Conservation (phyloP, 345 rosid species). For the Citrus glauca region DNA sequence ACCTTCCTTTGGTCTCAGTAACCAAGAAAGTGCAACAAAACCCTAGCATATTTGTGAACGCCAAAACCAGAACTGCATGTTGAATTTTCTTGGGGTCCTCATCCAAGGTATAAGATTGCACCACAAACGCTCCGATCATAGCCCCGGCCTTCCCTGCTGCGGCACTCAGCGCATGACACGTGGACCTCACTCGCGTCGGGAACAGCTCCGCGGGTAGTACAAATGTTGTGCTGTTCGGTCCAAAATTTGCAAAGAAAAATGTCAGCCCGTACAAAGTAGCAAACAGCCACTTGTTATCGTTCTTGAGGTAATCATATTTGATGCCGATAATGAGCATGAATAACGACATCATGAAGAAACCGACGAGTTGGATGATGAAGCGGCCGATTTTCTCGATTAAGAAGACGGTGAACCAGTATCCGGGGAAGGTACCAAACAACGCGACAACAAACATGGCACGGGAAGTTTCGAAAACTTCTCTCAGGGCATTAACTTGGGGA, state of each 20-base stretch:
- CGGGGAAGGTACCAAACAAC: conserved; percentile 48
- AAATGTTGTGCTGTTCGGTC: conserved; percentile 56
- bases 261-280: conserved; percentile 37
- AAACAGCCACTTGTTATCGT: conserved; percentile 25
- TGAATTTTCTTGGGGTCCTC: conserved; percentile 7
- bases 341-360: conserved; percentile 57
- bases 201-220: conserved; percentile 60
- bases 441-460: conserved; percentile 52
- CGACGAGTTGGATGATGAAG: conserved; percentile 40
- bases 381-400: conserved; percentile 49
- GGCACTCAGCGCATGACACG: conserved; percentile 56
- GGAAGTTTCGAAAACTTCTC: conserved; percentile 41
- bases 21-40: conserved; percentile 50
- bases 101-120: conserved; percentile 33
- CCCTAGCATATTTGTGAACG: conserved; percentile 48
- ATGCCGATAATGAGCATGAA: conserved; percentile 44
- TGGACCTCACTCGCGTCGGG: conserved; percentile 51
- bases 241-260: conserved; percentile 62
- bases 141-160: conserved; percentile 63
- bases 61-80: conserved; percentile 31
- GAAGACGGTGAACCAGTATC: conserved; percentile 57
- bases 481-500: conserved; percentile 19
- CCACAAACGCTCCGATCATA: conserved; percentile 45
- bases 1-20: conserved; percentile 47
- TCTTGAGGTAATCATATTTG: conserved; percentile 30